Percentiles rank a stretch among this genome's conserved stretches.
phyloP scores from a whole-genome alignment of 257 asterid genomes.

The Ballota nigra region DNA sequence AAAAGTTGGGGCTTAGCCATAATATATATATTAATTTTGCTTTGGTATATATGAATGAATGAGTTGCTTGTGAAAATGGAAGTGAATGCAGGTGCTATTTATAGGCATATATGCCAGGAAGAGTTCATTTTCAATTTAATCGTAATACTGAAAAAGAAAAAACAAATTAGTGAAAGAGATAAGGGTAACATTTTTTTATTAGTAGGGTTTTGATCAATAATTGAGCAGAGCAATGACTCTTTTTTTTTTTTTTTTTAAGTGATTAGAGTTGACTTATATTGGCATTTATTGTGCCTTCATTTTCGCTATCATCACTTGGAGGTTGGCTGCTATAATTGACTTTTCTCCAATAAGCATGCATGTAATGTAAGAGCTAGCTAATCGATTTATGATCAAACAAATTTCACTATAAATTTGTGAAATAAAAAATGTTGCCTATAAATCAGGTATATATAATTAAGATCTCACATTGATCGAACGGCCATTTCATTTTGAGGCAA shows the following conservation, averaged over 20 bases:
- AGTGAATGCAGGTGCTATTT: conserved; percentile 8
- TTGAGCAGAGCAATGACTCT: too few relatives aligned
- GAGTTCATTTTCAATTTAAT: not conserved
- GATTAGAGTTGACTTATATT: not conserved
- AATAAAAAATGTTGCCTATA: too few relatives aligned
- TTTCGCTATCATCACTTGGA: not conserved
- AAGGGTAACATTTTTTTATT: not conserved
- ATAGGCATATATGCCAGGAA: not conserved
- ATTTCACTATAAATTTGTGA: too few relatives aligned
- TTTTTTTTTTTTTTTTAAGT: not conserved
- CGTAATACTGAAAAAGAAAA: not conserved
- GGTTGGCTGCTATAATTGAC: not conserved
- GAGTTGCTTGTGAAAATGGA: not conserved
- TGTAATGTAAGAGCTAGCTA: too few relatives aligned
- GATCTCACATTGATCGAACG: too few relatives aligned
- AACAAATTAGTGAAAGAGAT: not conserved
- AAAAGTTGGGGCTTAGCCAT: conserved; percentile 26
- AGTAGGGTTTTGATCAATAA: not conserved
- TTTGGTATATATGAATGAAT: not conserved
- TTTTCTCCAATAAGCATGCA: not conserved
- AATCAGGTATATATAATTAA: too few relatives aligned
- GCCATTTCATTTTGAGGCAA: too few relatives aligned
- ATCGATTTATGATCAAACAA: too few relatives aligned
- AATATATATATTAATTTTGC: conserved; percentile 15
- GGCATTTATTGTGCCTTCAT: not conserved